Evolutionary conservation across 1,284 basidiomycete genomes (phyloP).

Genomic region (Pulveroboletus sp.): DNA sequence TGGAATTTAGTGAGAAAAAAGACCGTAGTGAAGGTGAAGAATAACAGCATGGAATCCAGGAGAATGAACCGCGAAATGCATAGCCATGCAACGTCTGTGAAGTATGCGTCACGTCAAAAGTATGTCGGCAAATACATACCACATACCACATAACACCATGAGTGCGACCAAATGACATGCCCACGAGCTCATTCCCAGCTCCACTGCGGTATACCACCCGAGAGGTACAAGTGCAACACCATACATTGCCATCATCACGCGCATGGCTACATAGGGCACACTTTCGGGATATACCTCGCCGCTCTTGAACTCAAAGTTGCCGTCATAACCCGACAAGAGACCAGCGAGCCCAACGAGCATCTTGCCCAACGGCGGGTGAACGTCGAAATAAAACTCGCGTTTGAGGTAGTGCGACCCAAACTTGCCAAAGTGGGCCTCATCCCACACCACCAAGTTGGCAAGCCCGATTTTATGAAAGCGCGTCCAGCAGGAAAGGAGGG

Average conservation of each 20-base stretch:
- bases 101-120: neutral
- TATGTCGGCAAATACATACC: neutral
- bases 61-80: slow-evolving; percentile 97
- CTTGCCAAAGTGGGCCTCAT: slow-evolving; percentile 99
- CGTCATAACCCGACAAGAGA: slow-evolving; percentile 88
- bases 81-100: slow-evolving; percentile 89
- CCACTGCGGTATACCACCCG: slow-evolving; percentile 96
- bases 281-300: slow-evolving; percentile 82
- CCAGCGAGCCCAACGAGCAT: slow-evolving; percentile 97
- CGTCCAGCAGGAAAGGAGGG: slow-evolving; percentile 90
- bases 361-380: slow-evolving; percentile 98
- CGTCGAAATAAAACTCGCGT: slow-evolving; percentile 94
- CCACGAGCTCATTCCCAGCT: slow-evolving; percentile 88
- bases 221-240: slow-evolving; percentile 95
- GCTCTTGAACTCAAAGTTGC: slow-evolving; percentile 93
- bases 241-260: slow-evolving; percentile 91
- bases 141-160: slow-evolving; percentile 89
- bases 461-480: slow-evolving; percentile 94
- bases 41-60: slow-evolving; percentile 95
- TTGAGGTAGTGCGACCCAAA: slow-evolving; percentile 97
- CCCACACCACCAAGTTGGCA: slow-evolving; percentile 90
- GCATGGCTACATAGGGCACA: slow-evolving; percentile 94
- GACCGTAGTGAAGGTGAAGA: slow-evolving; percentile 97
- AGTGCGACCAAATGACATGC: slow-evolving; percentile 90
- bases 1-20: slow-evolving; percentile 97